Evolutionary conservation across 257 asterid species (phyloP).

Genomic region (Solanum medicagineum): DNA sequence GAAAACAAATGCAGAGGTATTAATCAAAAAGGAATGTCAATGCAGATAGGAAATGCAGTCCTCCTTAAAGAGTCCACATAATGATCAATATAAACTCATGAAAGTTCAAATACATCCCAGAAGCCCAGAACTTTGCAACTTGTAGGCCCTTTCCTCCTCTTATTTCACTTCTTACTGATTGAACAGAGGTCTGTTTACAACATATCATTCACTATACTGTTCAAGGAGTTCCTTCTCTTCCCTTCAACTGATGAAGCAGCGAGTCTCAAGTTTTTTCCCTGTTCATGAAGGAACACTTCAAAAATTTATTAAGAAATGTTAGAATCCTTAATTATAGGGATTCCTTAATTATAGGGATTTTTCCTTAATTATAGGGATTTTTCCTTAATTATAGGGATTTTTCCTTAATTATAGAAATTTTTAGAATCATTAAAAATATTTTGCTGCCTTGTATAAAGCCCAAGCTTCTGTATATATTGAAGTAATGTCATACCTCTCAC

Average conservation of each 20-base stretch:
- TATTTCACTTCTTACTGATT: neutral
- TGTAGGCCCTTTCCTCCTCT: neutral
- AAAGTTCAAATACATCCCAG: neutral
- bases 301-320: neutral
- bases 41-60: neutral
- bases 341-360: too few relatives aligned
- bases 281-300: neutral
- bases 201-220: neutral
- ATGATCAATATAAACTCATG: neutral
- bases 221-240: neutral
- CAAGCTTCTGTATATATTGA: too few relatives aligned
- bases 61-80: neutral
- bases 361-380: too few relatives aligned
- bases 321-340: too few relatives aligned
- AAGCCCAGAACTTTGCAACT: neutral
- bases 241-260: neutral
- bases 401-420: too few relatives aligned
- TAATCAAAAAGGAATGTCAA: neutral
- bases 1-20: neutral
- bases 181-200: neutral
- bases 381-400: too few relatives aligned
- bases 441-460: too few relatives aligned
- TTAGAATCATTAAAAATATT: too few relatives aligned
- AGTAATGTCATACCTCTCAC: too few relatives aligned
- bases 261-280: neutral